Conservation (phyloP, 106 monocot genomes). For the Dioscorea zingiberensis region DNA sequence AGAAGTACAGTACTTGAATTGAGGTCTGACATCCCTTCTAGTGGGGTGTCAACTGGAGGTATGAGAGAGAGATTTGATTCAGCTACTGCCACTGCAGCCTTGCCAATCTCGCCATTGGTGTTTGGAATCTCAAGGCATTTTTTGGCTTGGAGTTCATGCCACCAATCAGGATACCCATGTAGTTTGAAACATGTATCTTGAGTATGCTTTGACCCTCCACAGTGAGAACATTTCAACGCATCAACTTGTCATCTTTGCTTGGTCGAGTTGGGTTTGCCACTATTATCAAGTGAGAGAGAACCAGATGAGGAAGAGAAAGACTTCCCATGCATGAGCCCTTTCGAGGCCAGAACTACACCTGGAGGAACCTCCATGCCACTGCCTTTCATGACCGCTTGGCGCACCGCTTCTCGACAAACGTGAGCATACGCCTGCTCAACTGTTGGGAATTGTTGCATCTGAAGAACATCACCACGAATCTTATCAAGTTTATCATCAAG, state of each 20-base stretch:
- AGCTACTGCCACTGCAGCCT: neutral
- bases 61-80: constrained; percentile 1
- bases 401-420: neutral
- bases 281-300: neutral
- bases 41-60: neutral
- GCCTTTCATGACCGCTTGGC: neutral
- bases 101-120: neutral
- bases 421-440: neutral
- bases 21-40: neutral
- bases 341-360: neutral
- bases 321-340: neutral
- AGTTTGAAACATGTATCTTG: constrained; percentile 7
- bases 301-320: neutral
- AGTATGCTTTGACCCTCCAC: neutral
- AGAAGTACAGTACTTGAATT: neutral
- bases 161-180: constrained; percentile 8
- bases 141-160: constrained; percentile 1
- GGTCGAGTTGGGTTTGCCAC: neutral
- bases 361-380: neutral
- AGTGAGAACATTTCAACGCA: constrained; percentile 1
- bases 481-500: neutral
- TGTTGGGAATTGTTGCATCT: neutral
- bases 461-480: neutral
- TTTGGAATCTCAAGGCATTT: neutral
- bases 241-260: neutral